These are phyloP conservation scores for Pythium rishiriense DNA, from an alignment of 352 stramenopile genomes.

Conservation along the genomic window DNA sequence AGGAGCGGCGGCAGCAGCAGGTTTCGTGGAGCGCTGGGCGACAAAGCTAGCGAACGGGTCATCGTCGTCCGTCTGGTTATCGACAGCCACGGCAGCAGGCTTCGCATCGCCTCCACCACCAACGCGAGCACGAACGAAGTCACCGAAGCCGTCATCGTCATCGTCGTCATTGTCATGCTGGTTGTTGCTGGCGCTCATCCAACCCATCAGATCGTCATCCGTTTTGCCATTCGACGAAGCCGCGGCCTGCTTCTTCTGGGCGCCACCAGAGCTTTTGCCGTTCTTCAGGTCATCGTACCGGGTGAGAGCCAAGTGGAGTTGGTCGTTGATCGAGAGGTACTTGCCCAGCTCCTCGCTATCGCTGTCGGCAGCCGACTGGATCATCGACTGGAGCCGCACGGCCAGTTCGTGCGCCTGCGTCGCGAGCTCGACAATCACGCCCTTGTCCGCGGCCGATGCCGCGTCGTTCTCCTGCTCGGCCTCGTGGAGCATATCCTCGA, in stretches of 20 bases:
- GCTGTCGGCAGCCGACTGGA: constrained; percentile 55
- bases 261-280: constrained; percentile 13
- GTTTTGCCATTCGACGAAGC: constrained; percentile 20
- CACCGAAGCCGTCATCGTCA: constrained; percentile 58
- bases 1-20: constrained; percentile 27
- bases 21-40: constrained; percentile 39
- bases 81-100: constrained; percentile 6
- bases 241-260: constrained; percentile 2
- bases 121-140: constrained; percentile 54
- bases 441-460: constrained; percentile 41
- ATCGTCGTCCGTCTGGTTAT: constrained; percentile 45
- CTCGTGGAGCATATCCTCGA: constrained; percentile 82
- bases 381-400: constrained; percentile 59
- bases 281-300: constrained; percentile 50
- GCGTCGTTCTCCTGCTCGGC: constrained; percentile 54
- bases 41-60: constrained; percentile 72
- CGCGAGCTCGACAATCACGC: constrained; percentile 73
- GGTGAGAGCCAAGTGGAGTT: constrained; percentile 53
- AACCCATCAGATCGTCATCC: constrained; percentile 11
- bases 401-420: constrained; percentile 60
- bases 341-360: constrained; percentile 64
- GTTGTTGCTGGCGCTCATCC: constrained; percentile 22
- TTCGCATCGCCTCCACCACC: constrained; percentile 32
- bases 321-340: constrained; percentile 73
- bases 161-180: constrained; percentile 33